These are phyloP conservation scores for Bipolaris sorokiniana DNA, from an alignment of 2,329 filamentous ascomycete genomes.

Conservation along the genomic window DNA sequence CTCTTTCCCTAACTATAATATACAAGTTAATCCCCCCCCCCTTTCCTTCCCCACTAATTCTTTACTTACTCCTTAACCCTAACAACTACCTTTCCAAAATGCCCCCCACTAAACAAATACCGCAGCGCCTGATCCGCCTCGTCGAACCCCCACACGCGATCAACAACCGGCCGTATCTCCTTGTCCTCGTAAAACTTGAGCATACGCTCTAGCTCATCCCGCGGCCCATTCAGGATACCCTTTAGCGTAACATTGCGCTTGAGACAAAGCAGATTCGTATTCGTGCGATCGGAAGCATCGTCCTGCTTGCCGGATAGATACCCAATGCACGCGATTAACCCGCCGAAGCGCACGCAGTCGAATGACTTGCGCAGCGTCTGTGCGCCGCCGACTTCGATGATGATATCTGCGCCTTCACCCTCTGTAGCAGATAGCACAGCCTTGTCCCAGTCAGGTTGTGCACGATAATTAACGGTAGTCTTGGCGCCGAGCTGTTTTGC, in stretches of 20 bases:
- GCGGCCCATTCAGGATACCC: constrained; percentile 68
- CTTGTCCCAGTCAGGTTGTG: constrained; percentile 64
- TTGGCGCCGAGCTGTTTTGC: constrained; percentile 64
- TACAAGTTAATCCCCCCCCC: too few relatives aligned
- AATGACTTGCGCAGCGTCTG: constrained; percentile 56
- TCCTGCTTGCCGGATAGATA: constrained; percentile 63
- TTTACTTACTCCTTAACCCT: constrained; percentile 39
- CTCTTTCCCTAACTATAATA: background rate
- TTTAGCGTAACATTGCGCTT: constrained; percentile 60
- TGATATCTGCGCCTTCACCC: constrained; percentile 54
- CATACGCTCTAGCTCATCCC: constrained; percentile 58
- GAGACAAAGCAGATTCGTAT: constrained; percentile 64
- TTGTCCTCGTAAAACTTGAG: constrained; percentile 51
- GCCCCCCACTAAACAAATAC: constrained; percentile 41
- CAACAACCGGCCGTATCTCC: constrained; percentile 51
- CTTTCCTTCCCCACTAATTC: too few relatives aligned
- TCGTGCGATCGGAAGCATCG: constrained; percentile 59
- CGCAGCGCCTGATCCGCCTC: constrained; percentile 37
- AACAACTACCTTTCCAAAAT: constrained; percentile 52
- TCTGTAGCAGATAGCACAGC: constrained; percentile 58
- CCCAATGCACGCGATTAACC: constrained; percentile 50
- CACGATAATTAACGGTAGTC: constrained; percentile 67
- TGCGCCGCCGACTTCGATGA: constrained; percentile 60
- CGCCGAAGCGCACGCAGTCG: constrained; percentile 52
- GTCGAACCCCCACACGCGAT: constrained; percentile 49